Percentiles rank a stretch among this genome's conserved stretches.
phyloP scores from a whole-genome alignment of 2,329 filamentous ascomycete genomes.

The Pseudocercospora vitis region DNA sequence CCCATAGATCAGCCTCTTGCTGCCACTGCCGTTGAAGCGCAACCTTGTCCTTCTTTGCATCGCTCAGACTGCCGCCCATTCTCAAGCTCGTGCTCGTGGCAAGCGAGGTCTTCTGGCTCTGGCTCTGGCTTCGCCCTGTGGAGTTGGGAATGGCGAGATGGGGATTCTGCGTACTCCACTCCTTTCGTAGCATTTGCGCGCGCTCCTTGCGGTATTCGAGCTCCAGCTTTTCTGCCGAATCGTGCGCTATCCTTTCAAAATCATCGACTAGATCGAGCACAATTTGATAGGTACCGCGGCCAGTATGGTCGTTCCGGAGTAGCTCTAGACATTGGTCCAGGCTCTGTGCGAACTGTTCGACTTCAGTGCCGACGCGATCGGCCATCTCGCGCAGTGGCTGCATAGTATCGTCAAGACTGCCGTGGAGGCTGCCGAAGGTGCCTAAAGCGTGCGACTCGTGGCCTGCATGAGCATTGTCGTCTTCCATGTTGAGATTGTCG shows the following conservation, averaged over 20 bases:
- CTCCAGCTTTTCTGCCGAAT: conserved; percentile 49
- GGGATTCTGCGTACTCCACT: conserved; percentile 32
- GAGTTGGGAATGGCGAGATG: background rate
- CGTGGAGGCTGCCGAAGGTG: background rate
- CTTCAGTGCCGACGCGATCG: conserved; percentile 72
- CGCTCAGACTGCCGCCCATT: conserved; percentile 14
- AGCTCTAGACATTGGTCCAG: conserved; percentile 69
- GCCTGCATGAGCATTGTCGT: background rate
- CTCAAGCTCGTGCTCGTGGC: conserved; percentile 19
- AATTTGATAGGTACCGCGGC: conserved; percentile 60
- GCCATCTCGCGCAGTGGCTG: conserved; percentile 63
- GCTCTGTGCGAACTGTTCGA: conserved; percentile 80
- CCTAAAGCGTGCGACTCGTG: background rate
- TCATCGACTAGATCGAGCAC: conserved; percentile 57
- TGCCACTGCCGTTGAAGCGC: conserved; percentile 66
- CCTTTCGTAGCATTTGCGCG: conserved; percentile 43
- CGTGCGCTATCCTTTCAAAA: conserved; percentile 53
- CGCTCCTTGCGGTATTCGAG: conserved; percentile 41
- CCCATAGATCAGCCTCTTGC: conserved; percentile 87
- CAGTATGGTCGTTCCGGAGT: conserved; percentile 46
- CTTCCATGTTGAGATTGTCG: background rate
- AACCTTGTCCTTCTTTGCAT: conserved; percentile 40
- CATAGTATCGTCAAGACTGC: conserved; percentile 23
- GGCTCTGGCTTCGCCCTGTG: too few relatives aligned
- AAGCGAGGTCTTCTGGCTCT: conserved; percentile 13